Conservation (phyloP, 2,329 filamentous ascomycete species). For the Xylariaceae sp. region DNA sequence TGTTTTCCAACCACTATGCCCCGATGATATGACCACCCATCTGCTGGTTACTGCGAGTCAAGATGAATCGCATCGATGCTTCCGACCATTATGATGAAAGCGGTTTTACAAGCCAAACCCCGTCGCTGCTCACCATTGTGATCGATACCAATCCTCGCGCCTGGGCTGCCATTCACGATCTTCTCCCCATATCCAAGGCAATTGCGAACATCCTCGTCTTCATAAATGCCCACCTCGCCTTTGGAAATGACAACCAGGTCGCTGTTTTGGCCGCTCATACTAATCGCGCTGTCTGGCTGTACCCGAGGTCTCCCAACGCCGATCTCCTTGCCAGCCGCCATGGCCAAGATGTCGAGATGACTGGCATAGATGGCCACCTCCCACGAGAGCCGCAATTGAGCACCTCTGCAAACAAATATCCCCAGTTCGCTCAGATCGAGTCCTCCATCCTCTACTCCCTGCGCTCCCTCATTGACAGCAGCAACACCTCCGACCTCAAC, state of each 20-base stretch:
- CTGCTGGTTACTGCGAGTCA: slow-evolving; percentile 26
- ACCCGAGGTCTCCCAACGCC: slow-evolving; percentile 62
- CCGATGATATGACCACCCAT: too few species aligned
- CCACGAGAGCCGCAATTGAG: slow-evolving; percentile 16
- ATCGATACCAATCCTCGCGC: slow-evolving; percentile 97
- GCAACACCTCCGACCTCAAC: slow-evolving; percentile 68
- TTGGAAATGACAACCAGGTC: slow-evolving; percentile 91
- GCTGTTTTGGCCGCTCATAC: slow-evolving; percentile 90
- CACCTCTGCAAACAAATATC: slow-evolving; percentile 82
- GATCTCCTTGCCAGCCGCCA: slow-evolving; percentile 31
- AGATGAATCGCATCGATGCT: slow-evolving; percentile 62
- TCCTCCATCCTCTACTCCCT: slow-evolving; percentile 78
- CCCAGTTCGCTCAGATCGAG: slow-evolving; percentile 88
- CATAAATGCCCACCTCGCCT: slow-evolving; percentile 93
- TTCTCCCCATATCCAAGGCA: slow-evolving; percentile 80
- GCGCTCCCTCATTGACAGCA: slow-evolving; percentile 72
- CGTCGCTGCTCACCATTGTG: slow-evolving; percentile 87
- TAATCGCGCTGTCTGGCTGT: slow-evolving; percentile 87
- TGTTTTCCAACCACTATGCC: too few species aligned
- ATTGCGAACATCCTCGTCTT: slow-evolving; percentile 92
- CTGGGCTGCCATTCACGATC: slow-evolving; percentile 78
- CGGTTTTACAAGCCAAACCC: slow-evolving; percentile 59
- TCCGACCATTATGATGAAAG: slow-evolving; percentile 66
- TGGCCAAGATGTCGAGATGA: slow-evolving; percentile 65
- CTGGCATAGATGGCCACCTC: slow-evolving; percentile 46